A percentile compares a stretch with the other conserved stretches of the same genome.
phyloP scores from a whole-genome alignment of 2,329 filamentous ascomycete species.

The Chrysoporthe puriensis region DNA sequence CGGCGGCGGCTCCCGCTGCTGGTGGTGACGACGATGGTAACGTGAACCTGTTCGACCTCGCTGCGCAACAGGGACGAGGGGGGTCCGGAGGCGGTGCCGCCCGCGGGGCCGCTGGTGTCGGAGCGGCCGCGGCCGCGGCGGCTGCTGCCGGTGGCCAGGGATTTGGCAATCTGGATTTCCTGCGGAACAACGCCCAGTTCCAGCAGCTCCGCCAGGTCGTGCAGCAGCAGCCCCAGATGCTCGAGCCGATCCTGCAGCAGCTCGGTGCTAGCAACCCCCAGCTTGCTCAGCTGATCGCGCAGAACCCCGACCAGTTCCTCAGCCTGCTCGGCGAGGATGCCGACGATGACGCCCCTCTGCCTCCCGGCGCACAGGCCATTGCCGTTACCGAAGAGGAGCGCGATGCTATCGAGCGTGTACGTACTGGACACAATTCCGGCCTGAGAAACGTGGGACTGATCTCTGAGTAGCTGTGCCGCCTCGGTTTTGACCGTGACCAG shows the following conservation, averaged over 20 bases:
- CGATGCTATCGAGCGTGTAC: slow-evolving; percentile 92
- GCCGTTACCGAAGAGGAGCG: slow-evolving; percentile 94
- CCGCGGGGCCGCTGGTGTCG: slow-evolving; percentile 47
- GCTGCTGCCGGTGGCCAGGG: slow-evolving; percentile 50
- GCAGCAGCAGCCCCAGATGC: slow-evolving; percentile 97
- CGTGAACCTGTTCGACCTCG: slow-evolving; percentile 91
- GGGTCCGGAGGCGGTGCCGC: slow-evolving; percentile 48
- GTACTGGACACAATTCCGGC: slow-evolving; percentile 37
- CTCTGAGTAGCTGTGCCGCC: slow-evolving; percentile 74
- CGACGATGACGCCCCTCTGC: slow-evolving; percentile 81
- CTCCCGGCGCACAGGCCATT: slow-evolving; percentile 87
- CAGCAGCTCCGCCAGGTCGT: slow-evolving; percentile 97
- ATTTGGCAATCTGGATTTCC: slow-evolving; percentile 84
- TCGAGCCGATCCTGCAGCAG: slow-evolving; percentile 96
- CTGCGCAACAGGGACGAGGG: slow-evolving; percentile 71
- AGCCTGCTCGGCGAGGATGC: slow-evolving; percentile 85
- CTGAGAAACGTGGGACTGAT: slow-evolving; percentile 25
- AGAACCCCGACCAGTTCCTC: slow-evolving; percentile 92
- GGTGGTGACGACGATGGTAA: slow-evolving; percentile 65
- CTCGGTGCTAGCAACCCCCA: slow-evolving; percentile 94
- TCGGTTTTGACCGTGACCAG: slow-evolving; percentile 90
- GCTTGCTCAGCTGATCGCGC: slow-evolving; percentile 87
- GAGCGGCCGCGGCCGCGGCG: slow-evolving; percentile 54
- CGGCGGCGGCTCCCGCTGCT: slow-evolving; percentile 45
- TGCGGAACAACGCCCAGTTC: slow-evolving; percentile 95